Evolutionary conservation across 1,284 basidiomycete species (phyloP), one percentile per base, ranked within the genome.

Genomic region (Volvariella surrecta): DNA sequence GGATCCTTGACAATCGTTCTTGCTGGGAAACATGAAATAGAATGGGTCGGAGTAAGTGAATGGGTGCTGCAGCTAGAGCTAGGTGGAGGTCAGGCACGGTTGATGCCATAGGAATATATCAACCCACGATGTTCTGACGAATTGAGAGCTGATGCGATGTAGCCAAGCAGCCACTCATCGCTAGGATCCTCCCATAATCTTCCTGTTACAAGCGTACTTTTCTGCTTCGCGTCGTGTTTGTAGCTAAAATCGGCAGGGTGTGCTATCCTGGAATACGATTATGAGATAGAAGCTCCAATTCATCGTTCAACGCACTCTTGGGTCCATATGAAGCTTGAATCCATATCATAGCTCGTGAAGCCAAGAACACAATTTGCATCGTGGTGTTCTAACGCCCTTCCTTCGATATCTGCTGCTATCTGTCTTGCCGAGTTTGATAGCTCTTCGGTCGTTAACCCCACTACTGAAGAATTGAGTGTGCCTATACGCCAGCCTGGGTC

Each of bases 241-340:
- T 86, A 87, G 57, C 76, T 83, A 54, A 86, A 85, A 58, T 87
- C 82, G 0, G 73, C 71, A 0, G 82, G 81, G 35, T 72, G 68
- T 34, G 63, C 62, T 18, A 68, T 64, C 56, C 83, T 86, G 21
- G 41, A 44, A 13, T 45, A 46, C 15, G 37, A 16, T 46, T 51
- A 46, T 32, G 37, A 38, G 7, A 42, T 28, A 15, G 37, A 28
- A 42, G n/a, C 31, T 47, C 50, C 22, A 35, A 32, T 11, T 28
- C 37, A 49, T 34, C 43, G n/a, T n/a, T 28, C 24, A 11, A 70
- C 76, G 44, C 48, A 86, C 84, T 87, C 84, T 54, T 86, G 79
- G 20, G 77, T 62, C 83, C 83, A 88, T 20, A 72, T 57, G 45
- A 80, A 62, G 15, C 70, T 71, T 1, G 58, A 57, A 39, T 56